Base-by-base conservation (phyloP, 129 eudicot genomes). In the Helianthus tuberosus region DNA sequence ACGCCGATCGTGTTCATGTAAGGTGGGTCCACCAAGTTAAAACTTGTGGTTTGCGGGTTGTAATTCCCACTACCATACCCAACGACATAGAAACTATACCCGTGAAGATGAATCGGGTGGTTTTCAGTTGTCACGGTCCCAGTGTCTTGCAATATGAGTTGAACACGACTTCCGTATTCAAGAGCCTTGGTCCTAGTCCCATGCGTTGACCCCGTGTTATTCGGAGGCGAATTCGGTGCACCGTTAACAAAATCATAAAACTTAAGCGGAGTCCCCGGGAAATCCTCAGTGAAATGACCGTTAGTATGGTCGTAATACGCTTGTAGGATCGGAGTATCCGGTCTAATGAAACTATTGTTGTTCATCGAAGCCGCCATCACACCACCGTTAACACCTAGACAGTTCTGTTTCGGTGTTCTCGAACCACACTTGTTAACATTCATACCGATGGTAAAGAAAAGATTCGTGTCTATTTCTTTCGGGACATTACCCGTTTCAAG, bases 61-160 rank as follows among this genome's bases (percentile, higher is more conserved):
- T 85, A 90, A 71, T 90, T 90, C 76, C 96, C 96, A 8, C 73
- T 80, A 14, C 96, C 96, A 68, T 90, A 85, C 20, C 96, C 96
- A 3, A 90, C 86, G 15, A 90, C 96, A 47, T 87, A 87, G 75
- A 90, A 90, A 78, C 86, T 87, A 71, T 87, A 87, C 12, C 96
- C 96, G 57, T 90, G 96, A 47, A 90, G 89, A 79, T 87, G 96
- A 83, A 90, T 81, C 3, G 96, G 96, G 82, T 90, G 96, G 74
- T 90, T 85, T 72, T 90, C 96, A 0, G 96, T 87, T 7, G 91
- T 50, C 41, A 90, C 84, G 0, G 91, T 90, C 11, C 93, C 91
- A 1, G 96, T 90, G 65, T 90, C 96, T 74, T 90, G 96, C 74
- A 90, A 69, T 38, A 90, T 85, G 7, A 90, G 75, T 58, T 90